Percentiles rank a stretch among this genome's conserved stretches.
Evolutionary conservation across 2,329 filamentous ascomycete species (phyloP).

Genomic region (Orbilia blumenaviensis): DNA sequence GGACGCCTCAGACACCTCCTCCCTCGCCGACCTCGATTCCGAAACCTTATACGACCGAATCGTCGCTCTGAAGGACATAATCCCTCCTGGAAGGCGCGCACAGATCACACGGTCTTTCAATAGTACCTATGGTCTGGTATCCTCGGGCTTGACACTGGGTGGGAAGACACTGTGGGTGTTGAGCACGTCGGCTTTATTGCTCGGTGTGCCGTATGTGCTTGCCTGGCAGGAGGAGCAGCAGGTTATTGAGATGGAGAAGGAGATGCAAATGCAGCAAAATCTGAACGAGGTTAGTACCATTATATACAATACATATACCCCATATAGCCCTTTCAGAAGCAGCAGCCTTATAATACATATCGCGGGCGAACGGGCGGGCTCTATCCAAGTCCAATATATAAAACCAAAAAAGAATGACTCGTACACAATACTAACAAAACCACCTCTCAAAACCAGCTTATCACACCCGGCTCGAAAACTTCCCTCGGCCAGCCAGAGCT

Average conservation of each 20-base stretch:
- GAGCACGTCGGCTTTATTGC: conserved; percentile 84
- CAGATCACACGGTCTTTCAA: conserved; percentile 69
- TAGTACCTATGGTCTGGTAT: conserved; percentile 68
- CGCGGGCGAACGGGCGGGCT: too few species aligned
- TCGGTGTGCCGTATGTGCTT: conserved; percentile 92
- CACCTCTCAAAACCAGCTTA: conserved; percentile 27
- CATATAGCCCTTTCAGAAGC: neutral
- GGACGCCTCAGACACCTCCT: conserved; percentile 58
- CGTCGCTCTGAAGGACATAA: conserved; percentile 77
- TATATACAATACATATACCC: neutral
- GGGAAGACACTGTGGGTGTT: conserved; percentile 92
- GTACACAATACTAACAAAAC: conserved; percentile 13
- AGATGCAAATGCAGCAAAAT: conserved; percentile 93
- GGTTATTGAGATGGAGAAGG: conserved; percentile 95
- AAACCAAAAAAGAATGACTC: too few species aligned
- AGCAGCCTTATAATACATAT: conserved; percentile 13
- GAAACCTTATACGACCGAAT: conserved; percentile 74
- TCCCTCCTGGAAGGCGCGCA: conserved; percentile 76
- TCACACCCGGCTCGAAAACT: conserved; percentile 51
- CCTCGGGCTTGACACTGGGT: conserved; percentile 72
- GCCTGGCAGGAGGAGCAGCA: conserved; percentile 96
- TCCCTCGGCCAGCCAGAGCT: conserved; percentile 33
- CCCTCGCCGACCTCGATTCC: conserved; percentile 63
- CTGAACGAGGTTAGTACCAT: conserved; percentile 74
- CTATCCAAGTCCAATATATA: conserved; percentile 61